A percentile compares a stretch with the other conserved stretches of the same genome.
phyloP scores from a whole-genome alignment of 139 green algal genomes.

The Picochlorum sp. region DNA sequence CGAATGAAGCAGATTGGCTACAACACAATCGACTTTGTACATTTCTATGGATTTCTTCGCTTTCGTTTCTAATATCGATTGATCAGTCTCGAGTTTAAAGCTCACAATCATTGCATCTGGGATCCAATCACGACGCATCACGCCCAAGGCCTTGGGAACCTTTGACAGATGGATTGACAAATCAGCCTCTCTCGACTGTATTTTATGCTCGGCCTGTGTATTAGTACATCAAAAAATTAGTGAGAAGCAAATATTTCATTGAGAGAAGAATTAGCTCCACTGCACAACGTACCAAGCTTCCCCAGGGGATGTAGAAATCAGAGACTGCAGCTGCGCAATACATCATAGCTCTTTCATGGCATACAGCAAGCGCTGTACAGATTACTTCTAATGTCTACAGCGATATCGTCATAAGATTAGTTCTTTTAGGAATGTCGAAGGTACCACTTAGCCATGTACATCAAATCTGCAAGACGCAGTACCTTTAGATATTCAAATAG shows the following conservation, averaged over 20 bases:
- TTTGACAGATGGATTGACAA: conserved; percentile 52
- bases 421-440: too few species aligned
- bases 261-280: conserved; percentile 1
- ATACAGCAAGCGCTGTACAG: conserved; percentile 29
- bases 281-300: conserved; percentile 44
- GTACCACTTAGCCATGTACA: too few species aligned
- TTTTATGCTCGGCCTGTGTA: conserved; percentile 82
- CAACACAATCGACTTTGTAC: conserved; percentile 84
- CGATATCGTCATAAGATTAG: not conserved
- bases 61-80: conserved; percentile 58
- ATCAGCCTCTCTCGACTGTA: conserved; percentile 69
- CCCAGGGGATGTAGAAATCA: conserved; percentile 95
- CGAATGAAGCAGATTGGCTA: conserved; percentile 89
- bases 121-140: conserved; percentile 67
- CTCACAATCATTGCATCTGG: conserved; percentile 77
- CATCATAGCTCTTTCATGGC: conserved; percentile 55
- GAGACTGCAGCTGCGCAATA: conserved; percentile 97
- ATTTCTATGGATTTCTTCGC: conserved; percentile 43
- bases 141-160: conserved; percentile 92
- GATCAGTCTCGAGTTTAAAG: conserved; percentile 99
- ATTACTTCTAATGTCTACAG: conserved; percentile 45
- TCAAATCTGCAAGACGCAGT: not conserved
- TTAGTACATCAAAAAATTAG: conserved; percentile 1
- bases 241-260: too few species aligned
- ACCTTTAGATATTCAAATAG: conserved; percentile 90